Evolutionary conservation across 108 stramenopile species (phyloP), one percentile per base, ranked within the genome.

Genomic region (Stephanodiscus minutulus): DNA sequence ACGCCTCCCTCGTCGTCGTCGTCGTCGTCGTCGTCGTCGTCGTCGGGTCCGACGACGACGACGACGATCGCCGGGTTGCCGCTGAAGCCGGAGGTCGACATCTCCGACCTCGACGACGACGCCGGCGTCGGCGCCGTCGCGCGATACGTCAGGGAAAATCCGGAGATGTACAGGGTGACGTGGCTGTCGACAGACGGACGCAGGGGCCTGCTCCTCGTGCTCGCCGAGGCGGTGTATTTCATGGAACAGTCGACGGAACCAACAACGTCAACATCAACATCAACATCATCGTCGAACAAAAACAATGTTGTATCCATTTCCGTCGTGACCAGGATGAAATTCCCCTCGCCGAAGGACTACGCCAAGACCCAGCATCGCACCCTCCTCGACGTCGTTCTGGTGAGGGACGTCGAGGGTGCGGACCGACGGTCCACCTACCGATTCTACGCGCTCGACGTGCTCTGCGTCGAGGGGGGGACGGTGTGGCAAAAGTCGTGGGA

Each of bases 181-280:
- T 81, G 82, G 76, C 82, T 80, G 33, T 68, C 78, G 17, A 76
- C 82, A 15, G 66, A 67, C 20, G 83, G 75, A 25, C 60, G 72
- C 18, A 70, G 79, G 55, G 83, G 83, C 3, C 39, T 84, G n/a
- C 57, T 84, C 35, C 74, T 84, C 43, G 66, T 84, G 54, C 79
- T 84, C 1, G 59, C 67, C 6, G 83, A 84, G 39, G 83, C 78
- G 5, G 63, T 84, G 1, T 84, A 72, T 62, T 84, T 84, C 54
- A 60, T 84, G 2, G 79, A 84, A 56, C 68, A 72, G 54, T 33
- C 18, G 9, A 28, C 37, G 52, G 21, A 46, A 9, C 25, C 4
- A 11, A 24, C 28, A 22, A 28, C 21, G 28, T 7, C 22, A 9
- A 5, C 63, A 15, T 48, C 63, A 48, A 22, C 41, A 6, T 0